Conservation (phyloP, 768 basidiomycete species). For the Hemileccinum rubropunctum region DNA sequence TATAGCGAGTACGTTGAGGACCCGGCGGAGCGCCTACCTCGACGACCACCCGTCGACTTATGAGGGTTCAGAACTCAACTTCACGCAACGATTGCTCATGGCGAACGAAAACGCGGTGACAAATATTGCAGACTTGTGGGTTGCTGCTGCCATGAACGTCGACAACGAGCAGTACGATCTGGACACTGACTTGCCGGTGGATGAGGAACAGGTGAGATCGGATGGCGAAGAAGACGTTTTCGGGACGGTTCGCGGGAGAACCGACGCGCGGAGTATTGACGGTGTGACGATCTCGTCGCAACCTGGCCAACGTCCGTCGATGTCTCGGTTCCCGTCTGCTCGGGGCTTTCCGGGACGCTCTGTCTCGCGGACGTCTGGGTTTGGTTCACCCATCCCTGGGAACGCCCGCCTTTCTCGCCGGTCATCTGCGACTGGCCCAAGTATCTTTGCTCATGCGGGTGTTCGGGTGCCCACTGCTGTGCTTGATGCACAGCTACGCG, state of each 20-base stretch:
- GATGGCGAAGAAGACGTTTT: conserved; percentile 47
- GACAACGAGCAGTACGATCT: conserved; percentile 77
- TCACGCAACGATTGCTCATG: conserved; percentile 83
- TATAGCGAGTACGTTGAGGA: conserved; percentile 47
- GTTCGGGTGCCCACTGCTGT: conserved; percentile 77
- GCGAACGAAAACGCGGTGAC: conserved; percentile 96
- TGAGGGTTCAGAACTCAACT: conserved; percentile 63
- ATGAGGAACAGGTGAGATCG: conserved; percentile 22
- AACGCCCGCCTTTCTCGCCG: conserved; percentile 43
- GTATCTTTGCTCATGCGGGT: conserved; percentile 83
- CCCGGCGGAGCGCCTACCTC: conserved; percentile 46
- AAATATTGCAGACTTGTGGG: conserved; percentile 95
- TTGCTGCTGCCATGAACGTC: conserved; percentile 93
- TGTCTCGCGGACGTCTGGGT: conserved; percentile 23
- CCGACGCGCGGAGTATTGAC: conserved; percentile 11
- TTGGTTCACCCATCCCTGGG: conserved; percentile 33
- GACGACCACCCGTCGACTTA: conserved; percentile 42
- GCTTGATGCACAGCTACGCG: conserved; percentile 63
- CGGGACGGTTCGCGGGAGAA: conserved; percentile 16
- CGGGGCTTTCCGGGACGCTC: conserved; percentile 33
- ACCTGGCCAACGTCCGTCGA: conserved; percentile 21
- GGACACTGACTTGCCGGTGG: conserved; percentile 27
- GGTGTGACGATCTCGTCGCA: conserved; percentile 23
- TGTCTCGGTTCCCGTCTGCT: conserved; percentile 25
- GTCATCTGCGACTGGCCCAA: conserved; percentile 58